Percentiles rank a stretch among this genome's conserved stretches.
Conservation (phyloP, 805 yeast genomes). For the Saccharomycopsis vini region DNA sequence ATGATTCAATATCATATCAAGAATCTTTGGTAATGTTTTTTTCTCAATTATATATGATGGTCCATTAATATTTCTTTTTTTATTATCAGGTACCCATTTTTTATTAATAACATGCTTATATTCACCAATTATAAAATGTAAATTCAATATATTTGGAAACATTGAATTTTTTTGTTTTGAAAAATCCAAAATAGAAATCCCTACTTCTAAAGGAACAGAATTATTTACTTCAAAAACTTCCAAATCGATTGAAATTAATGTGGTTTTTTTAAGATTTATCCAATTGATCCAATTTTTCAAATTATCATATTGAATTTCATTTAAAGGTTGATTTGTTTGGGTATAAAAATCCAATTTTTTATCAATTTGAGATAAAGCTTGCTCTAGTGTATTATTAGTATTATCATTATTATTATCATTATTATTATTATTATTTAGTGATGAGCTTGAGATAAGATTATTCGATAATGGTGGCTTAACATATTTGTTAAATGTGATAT, state of each 20-base stretch:
- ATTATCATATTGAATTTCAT: neutral
- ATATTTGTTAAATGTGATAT: too few species aligned
- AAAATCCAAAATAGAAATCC: slow-evolving; percentile 50
- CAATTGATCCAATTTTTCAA: slow-evolving; percentile 23
- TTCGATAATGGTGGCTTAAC: too few species aligned
- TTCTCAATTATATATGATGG: slow-evolving; percentile 35
- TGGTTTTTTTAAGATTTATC: slow-evolving; percentile 22
- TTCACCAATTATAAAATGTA: slow-evolving; percentile 40
- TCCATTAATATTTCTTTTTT: slow-evolving; percentile 41
- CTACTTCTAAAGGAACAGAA: slow-evolving; percentile 45
- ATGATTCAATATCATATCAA: slow-evolving; percentile 35
- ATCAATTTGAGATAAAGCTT: slow-evolving; percentile 8
- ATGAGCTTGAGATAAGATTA: neutral
- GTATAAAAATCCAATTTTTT: slow-evolving; percentile 2
- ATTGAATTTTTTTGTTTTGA: slow-evolving; percentile 30
- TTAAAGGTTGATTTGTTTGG: slow-evolving; percentile 12
- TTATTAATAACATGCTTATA: slow-evolving; percentile 35
- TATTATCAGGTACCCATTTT: slow-evolving; percentile 45
- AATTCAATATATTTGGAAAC: slow-evolving; percentile 30
- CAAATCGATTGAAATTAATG: slow-evolving; percentile 41
- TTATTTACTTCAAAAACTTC: slow-evolving; percentile 46
- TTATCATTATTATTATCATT: too few species aligned
- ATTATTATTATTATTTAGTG: neutral
- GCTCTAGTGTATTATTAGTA: neutral
- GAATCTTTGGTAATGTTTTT: slow-evolving; percentile 27